phyloP scores from a whole-genome alignment of 2,329 filamentous ascomycete genomes.

The Salinomyces thailandicus region DNA sequence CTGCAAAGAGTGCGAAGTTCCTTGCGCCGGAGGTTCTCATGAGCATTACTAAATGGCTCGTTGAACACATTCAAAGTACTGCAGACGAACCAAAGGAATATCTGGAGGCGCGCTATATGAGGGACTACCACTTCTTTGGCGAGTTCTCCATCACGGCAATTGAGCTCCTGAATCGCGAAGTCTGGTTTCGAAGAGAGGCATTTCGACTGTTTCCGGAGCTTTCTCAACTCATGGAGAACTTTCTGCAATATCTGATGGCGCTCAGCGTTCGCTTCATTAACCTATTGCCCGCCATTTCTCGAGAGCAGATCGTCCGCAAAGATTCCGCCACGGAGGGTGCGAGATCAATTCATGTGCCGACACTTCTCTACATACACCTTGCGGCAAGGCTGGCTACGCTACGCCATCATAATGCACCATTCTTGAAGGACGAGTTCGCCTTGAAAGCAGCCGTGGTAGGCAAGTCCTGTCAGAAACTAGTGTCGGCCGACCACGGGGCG shows the following conservation, averaged over 20 bases:
- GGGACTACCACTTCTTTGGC: slow-evolving; percentile 5
- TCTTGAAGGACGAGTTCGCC: not conserved
- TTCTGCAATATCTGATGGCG: not conserved
- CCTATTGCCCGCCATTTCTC: slow-evolving; percentile 5
- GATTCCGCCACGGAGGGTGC: slow-evolving; percentile 5
- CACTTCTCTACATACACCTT: slow-evolving; percentile 2
- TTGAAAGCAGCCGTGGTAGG: not conserved
- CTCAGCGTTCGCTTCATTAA: slow-evolving; percentile 5
- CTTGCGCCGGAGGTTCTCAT: not conserved
- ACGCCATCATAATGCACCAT: not conserved
- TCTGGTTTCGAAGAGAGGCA: not conserved
- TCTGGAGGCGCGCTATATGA: not conserved
- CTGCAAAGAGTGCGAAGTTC: not conserved
- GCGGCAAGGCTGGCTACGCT: not conserved
- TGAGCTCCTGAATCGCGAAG: not conserved
- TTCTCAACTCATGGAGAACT: not conserved
- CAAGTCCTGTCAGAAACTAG: not conserved
- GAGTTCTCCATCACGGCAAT: not conserved
- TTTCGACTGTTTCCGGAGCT: not conserved
- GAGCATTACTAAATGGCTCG: not conserved
- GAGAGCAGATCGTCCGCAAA: slow-evolving; percentile 5
- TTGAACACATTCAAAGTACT: not conserved
- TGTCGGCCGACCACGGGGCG: not conserved
- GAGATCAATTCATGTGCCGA: not conserved
- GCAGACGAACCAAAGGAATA: not conserved